Conservation (phyloP, 768 basidiomycete genomes). For the Termitomyces titanicus region DNA sequence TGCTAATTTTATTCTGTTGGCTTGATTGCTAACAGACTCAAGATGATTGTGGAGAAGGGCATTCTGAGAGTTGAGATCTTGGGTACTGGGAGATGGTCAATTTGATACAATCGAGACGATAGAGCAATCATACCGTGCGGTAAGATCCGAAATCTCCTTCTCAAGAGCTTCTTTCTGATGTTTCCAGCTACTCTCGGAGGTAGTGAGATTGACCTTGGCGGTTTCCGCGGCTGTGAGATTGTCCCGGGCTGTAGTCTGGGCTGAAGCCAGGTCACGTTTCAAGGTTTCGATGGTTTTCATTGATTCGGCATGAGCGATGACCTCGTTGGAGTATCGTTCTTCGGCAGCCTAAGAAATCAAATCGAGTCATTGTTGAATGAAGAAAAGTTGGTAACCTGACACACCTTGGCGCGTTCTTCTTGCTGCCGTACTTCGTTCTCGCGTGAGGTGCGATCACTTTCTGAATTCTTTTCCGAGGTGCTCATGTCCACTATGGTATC, state of each 20-base stretch:
- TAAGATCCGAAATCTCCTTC: constrained; percentile 73
- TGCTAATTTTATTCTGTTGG: constrained; percentile 72
- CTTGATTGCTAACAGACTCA: constrained; percentile 79
- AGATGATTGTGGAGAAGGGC: constrained; percentile 76
- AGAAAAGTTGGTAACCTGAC: constrained; percentile 4
- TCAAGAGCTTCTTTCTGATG: constrained; percentile 74
- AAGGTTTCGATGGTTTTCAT: constrained; percentile 68
- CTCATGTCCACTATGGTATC: constrained; percentile 80
- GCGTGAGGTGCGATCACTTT: constrained; percentile 58
- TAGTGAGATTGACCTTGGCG: constrained; percentile 64
- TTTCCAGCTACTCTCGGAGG: constrained; percentile 78
- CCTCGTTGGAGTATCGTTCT: constrained; percentile 75
- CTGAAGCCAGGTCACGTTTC: constrained; percentile 55
- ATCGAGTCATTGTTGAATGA: background rate
- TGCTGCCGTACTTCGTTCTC: constrained; percentile 64
- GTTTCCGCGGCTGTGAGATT: constrained; percentile 63
- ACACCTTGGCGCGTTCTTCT: constrained; percentile 68
- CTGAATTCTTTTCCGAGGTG: constrained; percentile 65
- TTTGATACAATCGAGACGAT: background rate
- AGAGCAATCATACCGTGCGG: constrained; percentile 48
- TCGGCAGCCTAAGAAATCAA: constrained; percentile 55
- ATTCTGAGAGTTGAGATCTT: constrained; percentile 77
- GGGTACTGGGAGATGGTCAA: constrained; percentile 41
- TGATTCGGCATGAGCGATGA: constrained; percentile 82
- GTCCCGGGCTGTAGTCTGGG: constrained; percentile 55